Evolutionary conservation across 768 basidiomycete species (phyloP), one percentile per base, ranked within the genome.

Genomic region (Mycena indigotica): DNA sequence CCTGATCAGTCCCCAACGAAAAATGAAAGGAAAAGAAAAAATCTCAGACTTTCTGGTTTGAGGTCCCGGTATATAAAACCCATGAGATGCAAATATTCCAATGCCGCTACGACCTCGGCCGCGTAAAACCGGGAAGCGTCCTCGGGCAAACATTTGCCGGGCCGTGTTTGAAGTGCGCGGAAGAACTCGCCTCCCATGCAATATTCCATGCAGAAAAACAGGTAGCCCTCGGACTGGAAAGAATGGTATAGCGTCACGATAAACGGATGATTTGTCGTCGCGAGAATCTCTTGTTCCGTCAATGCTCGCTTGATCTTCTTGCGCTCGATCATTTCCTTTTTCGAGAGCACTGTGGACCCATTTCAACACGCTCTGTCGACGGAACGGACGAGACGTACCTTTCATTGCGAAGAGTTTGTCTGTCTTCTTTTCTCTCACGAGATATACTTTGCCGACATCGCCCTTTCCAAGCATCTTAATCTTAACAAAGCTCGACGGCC

Each of bases 111-210:
- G 28, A 99, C 97, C 78, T 99, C 97, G 63, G 97, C 97, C 57
- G 97, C 96, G 72, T 99, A 99, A 77, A 98, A 98, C 55, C 94
- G 85, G 19, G 95, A 89, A 26, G 90, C 94, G 55, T 98, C 95
- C 76, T 99, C 97, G 53, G 92, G 78, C 25, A 99, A 83, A 74
- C 97, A 98, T 70, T 95, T 98, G n/a, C 92, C 93, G 5, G 96
- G 97, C 60, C 94, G 83, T 46, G 91, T 91, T 72, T 99, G 97
- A 61, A 99, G 77, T 8, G 96, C 95, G 30, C 97, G 89, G 82
- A 99, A 99, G 78, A 99, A 99, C 70, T 99, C 97, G 56, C 97
- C 97, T 30, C 97, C 86, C 93, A 97, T 95, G 76, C 97, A 99
- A 75, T 98, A 98, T 75, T 98, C 93, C 93, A 94, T 95, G 80